Base-by-base conservation (phyloP, 2,329 filamentous ascomycete genomes). In the Fusarium paranaense region DNA sequence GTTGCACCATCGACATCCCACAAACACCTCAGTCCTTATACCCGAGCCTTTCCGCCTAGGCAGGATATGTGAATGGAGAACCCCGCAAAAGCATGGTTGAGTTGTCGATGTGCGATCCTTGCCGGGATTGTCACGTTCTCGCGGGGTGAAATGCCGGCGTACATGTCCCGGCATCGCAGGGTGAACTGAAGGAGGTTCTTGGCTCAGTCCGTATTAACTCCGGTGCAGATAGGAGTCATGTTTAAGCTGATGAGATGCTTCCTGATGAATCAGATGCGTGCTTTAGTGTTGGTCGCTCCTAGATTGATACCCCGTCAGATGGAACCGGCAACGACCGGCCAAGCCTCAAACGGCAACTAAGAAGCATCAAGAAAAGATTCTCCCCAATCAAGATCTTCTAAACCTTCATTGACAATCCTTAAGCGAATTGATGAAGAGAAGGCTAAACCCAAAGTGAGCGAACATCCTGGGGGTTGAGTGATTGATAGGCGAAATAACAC, bases 401-500 rank as follows among this genome's bases (percentile, higher is more conserved):
- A n/a, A 27, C 33, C 32, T 56, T 25, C 37, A 35, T 52, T 54
- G 20, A 38, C 22, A 33, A 33, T 2, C 18, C 40, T 2, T 4
- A 61, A 30, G 45, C 38, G 20, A 61, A 11, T 20, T 20, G 5
- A 14, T 14, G 22, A 59, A 40, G 56, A 20, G 5, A 62, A 35
- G 50, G 32, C 61, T 63, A 61, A 16, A 18, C 27, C 63, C 45
- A 56, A 58, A 27, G 56, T 64, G 38, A 33, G 32, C 50, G 30
- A 8, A 2, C 38, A 72, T 52, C 67, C 57, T 56, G 33, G 35
- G 50, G n/a, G 59, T 77, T 78, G 73, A 71, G 76, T 78, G 68
- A 78, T 78, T 66, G 69, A 76, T 69, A 68, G 72, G 63, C 75
- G 59, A 77, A 76, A 78, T 78, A 77, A 78, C 76, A 78, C 71